Evolutionary conservation across 345 rosid species (phyloP).

Genomic region (Viola odorata): DNA sequence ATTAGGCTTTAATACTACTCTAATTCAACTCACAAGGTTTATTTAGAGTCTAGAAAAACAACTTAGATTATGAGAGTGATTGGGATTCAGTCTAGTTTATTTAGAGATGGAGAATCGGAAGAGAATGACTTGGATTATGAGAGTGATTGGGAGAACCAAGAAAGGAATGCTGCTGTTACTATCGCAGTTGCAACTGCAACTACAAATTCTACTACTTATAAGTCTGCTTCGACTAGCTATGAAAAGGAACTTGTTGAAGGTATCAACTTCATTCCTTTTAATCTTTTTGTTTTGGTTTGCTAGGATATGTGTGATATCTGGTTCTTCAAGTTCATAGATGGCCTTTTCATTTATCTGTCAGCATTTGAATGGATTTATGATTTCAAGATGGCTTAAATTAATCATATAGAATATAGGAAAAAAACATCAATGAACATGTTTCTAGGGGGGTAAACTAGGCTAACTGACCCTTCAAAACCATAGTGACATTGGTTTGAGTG

Average conservation of each 20-base stretch:
- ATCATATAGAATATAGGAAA: no score
- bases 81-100: slow-evolving; percentile 22
- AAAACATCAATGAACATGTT: no score
- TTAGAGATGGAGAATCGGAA: neutral
- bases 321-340: no score
- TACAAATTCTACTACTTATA: slow-evolving; percentile 1
- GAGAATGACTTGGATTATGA: slow-evolving; percentile 40
- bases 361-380: no score
- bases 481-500: neutral
- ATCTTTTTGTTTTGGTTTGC: neutral
- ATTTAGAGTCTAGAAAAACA: no score
- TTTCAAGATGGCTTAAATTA: no score
- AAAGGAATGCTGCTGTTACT: slow-evolving; percentile 2
- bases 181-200: neutral
- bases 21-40: no score
- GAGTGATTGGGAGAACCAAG: slow-evolving; percentile 36
- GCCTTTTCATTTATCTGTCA: no score
- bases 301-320: neutral
- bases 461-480: neutral
- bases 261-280: neutral
- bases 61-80: slow-evolving; percentile 42
- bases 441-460: no score
- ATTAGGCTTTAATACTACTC: no score
- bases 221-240: slow-evolving; percentile 13
- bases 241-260: slow-evolving; percentile 15